Evolutionary conservation across 768 basidiomycete genomes (phyloP).

Genomic region (Xanthoconium purpureum): DNA sequence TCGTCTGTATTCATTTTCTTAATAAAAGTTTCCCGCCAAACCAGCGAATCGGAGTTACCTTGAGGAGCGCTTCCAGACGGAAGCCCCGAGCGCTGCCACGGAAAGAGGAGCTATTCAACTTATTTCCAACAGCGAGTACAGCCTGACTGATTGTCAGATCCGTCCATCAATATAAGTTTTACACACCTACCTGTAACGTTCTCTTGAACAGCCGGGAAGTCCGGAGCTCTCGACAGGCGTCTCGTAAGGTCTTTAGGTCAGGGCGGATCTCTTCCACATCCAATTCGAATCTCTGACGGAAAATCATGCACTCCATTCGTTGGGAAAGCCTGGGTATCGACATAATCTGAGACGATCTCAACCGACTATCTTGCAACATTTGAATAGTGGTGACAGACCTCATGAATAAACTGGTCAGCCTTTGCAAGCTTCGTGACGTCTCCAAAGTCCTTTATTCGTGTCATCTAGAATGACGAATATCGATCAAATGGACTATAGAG

Average conservation of each 20-base stretch:
- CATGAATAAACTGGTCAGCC: constrained; percentile 78
- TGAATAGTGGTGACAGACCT: constrained; percentile 46
- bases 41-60: constrained; percentile 46
- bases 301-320: constrained; percentile 80
- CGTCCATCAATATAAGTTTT: neutral
- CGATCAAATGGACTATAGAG: neutral
- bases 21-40: neutral
- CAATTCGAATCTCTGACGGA: constrained; percentile 75
- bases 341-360: constrained; percentile 56
- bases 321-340: constrained; percentile 69
- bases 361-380: neutral
- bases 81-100: constrained; percentile 85
- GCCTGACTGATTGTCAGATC: constrained; percentile 39
- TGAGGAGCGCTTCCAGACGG: constrained; percentile 74
- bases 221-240: constrained; percentile 68
- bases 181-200: constrained; percentile 54
- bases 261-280: constrained; percentile 83
- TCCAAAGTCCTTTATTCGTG: constrained; percentile 64
- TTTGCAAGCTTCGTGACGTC: constrained; percentile 74
- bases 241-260: constrained; percentile 69
- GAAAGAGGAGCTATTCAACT: constrained; percentile 76
- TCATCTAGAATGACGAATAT: constrained; percentile 40
- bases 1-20: constrained; percentile 53
- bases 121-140: constrained; percentile 77
- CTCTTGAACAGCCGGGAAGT: constrained; percentile 62